These are phyloP conservation scores for Fusarium camptoceras DNA, from an alignment of 2,329 filamentous ascomycete species.

Conservation along the genomic window DNA sequence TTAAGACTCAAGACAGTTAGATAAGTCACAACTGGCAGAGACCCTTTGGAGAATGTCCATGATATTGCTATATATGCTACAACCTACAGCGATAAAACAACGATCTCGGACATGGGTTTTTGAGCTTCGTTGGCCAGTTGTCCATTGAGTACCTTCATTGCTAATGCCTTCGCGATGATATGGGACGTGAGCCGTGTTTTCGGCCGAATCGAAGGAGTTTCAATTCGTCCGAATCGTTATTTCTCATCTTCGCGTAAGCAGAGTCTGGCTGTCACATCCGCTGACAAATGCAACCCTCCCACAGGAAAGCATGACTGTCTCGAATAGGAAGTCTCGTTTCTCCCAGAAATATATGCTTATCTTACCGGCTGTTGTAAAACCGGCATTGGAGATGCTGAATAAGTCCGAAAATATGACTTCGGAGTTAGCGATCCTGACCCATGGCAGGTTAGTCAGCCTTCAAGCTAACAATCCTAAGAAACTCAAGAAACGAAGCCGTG, in stretches of 20 bases:
- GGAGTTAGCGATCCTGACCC: neutral
- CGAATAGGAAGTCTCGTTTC: neutral
- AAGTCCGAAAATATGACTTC: neutral
- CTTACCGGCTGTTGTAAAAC: fast-evolving
- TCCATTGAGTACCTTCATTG: no score
- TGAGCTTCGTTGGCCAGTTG: no score
- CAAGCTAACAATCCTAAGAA: no score
- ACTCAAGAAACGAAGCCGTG: no score
- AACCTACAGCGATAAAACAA: neutral
- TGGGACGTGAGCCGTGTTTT: neutral
- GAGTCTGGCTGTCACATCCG: neutral
- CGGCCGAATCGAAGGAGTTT: neutral
- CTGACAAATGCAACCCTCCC: neutral
- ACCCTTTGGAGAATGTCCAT: fast-evolving
- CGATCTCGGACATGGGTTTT: no score
- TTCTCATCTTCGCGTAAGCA: neutral
- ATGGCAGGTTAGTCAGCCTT: neutral
- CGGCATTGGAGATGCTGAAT: neutral
- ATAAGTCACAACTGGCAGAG: no score
- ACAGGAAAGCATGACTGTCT: neutral
- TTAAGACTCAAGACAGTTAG: neutral
- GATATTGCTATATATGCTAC: neutral
- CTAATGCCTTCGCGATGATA: no score
- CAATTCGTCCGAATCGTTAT: neutral
- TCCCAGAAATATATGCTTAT: neutral